phyloP scores from a whole-genome alignment of 2,329 filamentous ascomycete genomes.

The Pseudodiploospora longispora region DNA sequence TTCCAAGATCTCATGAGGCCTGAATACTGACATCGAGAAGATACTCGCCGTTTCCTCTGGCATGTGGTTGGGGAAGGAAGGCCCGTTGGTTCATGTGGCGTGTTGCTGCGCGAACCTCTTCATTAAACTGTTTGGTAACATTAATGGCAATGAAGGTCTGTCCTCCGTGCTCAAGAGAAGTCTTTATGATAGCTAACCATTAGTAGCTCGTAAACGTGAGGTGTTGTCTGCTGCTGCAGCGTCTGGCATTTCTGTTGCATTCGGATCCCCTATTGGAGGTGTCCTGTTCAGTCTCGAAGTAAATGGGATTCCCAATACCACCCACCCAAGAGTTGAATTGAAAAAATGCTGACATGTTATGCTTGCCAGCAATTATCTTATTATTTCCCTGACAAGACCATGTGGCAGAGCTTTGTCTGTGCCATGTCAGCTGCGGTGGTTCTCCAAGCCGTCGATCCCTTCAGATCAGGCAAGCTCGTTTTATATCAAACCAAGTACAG shows the following conservation, averaged over 20 bases:
- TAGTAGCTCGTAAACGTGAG: constrained; percentile 77
- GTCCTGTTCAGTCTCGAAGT: constrained; percentile 93
- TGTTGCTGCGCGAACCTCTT: constrained; percentile 94
- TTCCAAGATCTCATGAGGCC: not conserved
- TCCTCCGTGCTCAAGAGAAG: not conserved
- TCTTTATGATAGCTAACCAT: not conserved
- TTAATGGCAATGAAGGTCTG: constrained; percentile 79
- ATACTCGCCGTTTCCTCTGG: constrained; percentile 88
- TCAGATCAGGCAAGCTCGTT: constrained; percentile 90
- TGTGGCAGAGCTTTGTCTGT: constrained; percentile 99
- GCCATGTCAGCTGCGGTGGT: constrained; percentile 98
- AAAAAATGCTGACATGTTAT: not conserved
- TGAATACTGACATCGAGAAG: constrained; percentile 30
- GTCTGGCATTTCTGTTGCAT: constrained; percentile 87
- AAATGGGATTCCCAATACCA: constrained; percentile 8
- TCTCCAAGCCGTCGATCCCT: constrained; percentile 86
- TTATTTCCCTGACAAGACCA: constrained; percentile 97
- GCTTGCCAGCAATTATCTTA: constrained; percentile 72
- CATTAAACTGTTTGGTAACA: constrained; percentile 74
- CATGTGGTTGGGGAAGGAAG: constrained; percentile 95
- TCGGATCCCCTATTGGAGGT: constrained; percentile 87
- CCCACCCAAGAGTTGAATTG: not conserved
- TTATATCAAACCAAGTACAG: constrained; percentile 94
- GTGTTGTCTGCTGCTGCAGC: constrained; percentile 87
- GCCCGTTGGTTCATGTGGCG: constrained; percentile 88